Evolutionary conservation across 352 stramenopile species (phyloP), one percentile per base, ranked within the genome.

Genomic region (Halophytophthora batemanensis): DNA sequence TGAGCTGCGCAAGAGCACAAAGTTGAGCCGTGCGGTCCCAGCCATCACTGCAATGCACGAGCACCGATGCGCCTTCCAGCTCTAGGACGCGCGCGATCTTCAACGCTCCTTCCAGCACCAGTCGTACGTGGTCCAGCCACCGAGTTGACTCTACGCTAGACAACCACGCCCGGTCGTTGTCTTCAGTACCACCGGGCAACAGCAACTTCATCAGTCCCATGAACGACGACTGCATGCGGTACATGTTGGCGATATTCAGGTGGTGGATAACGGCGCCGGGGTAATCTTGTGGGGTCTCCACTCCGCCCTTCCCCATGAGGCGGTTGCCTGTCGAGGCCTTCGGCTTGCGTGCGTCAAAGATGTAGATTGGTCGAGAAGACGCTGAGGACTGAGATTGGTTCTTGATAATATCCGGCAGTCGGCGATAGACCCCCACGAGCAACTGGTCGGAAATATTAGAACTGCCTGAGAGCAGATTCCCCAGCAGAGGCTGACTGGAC

Each of bases 201-300:
- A 88, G 61, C 11, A 94, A 59, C 58, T 92, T 92, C 46, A 90
- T 63, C 8, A 94, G 43, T 7, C 71, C 69, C 53, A 77, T 66
- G 39, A 82, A 85, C 17, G 82, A 85, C 42, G 80, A 88, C 56
- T 92, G 82, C 78, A 98, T 94, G 2, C 81, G 87, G 56, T 98
- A 96, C 76, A 98, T 98, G 67, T 98, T 97, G 14, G 82, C 74
- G 46, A 98, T 97, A 45, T 96, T 82, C 37, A 96, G 64, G 47
- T 95, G 92, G 21, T 86, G 68, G 14, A 97, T 56, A 23, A 86
- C 74, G 1, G 85, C 83, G 5, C 82, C 84, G 10, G 69, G 66
- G 35, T 94, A 94, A 51, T 95, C 80, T 52, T 90, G 82, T 7
- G 81, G 66, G 0, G 82, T 87, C 52, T 96, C 91, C 2, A 97